Base-by-base conservation (phyloP, 768 basidiomycete species). In the Tulasnella calospora region DNA sequence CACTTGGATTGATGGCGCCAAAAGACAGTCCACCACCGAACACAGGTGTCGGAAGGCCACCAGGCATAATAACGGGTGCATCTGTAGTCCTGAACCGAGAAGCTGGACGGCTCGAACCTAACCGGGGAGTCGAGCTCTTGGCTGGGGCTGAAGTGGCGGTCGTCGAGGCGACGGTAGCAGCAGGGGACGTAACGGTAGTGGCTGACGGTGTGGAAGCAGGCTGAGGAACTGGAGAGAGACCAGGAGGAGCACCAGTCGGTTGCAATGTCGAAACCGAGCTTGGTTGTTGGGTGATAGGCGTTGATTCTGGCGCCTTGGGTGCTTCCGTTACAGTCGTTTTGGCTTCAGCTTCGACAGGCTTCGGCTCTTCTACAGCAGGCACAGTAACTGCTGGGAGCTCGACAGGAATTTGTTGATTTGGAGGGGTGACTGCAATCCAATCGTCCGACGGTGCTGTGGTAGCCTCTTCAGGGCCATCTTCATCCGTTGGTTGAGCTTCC, bases 21-120 rank as follows among this genome's bases (percentile, higher is more conserved):
- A 78, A 78, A 17, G 61, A 72, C 76, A 67, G 36, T 38, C n/a
- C n/a, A n/a, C 61, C 40, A 41, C 76, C 67, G 51, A 78, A 70
- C 61, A 33, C 76, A 17, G 74, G 35, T 27, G 76, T 71, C 5
- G 76, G 76, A 27, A 78, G 27, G 21, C 79, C 79, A 36, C 73
- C 71, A 21, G 94, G 93, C 89, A 94, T 90, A 78, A 94, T 90
- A 23, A 95, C 94, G 47, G 94, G 89, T 78, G 93, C 92, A 79
- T 94, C 92, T 6, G 88, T 89, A 33, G 87, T 88, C 86, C 94
- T 94, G 86, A 91, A 90, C 73, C 90, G 89, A 44, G 70, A 35
- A 13, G 89, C 88, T 70, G 84, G 86, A 71, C 91, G 88, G 74
- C 92, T 90, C 0, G 89, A 85, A 21, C 85, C 84, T 9, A 88